Base-by-base conservation (phyloP, 345 rosid species). In the Boechera stricta region DNA sequence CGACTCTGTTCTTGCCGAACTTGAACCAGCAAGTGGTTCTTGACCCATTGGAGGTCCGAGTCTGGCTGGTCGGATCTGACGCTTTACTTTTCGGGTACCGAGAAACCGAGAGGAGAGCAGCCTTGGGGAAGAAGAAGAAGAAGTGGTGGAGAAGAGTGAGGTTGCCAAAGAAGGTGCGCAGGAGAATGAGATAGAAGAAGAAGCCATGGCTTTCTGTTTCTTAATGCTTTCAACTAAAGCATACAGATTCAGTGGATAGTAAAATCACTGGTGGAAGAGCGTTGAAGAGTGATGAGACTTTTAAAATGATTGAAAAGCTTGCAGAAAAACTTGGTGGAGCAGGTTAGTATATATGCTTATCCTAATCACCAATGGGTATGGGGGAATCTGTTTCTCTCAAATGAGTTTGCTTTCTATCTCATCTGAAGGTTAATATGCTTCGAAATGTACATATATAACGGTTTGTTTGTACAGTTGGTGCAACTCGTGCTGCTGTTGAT, bases 401-500 rank as follows among this genome's bases (percentile, higher is more conserved):
- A 10, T 39, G 18, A 38, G 1, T 49, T 39, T 39, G 44, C 44
- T 16, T 24, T 21, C 7, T 11, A 6, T 55, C 51, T 52, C 59
- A 11, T 18, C 7, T 2, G n/a, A 52, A 21, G 11, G 13, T 60
- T 13, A 6, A 56, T 33, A 2, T 56, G 47, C n/a, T 76, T 6
- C 1, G 2, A 8, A 64, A 18, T 15, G 1, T 57, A 16, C 8
- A 59, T 41, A 35, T 4, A 28, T 73, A 52, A 45, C 18, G 18
- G 51, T 70, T 74, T 60, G 58, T 62, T 73, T 72, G 53, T 70
- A 51, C 75, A 95, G 99, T 95, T 80, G 99, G 99, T 77, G 99
- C 99, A 64, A 95, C 99, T 7, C 98, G 99, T 69, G 99, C 99
- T 80, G 98, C 96, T 66, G 99, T 95, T 59, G 99, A 95, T 84